Evolutionary conservation across 805 yeast species (phyloP), one percentile per base, ranked within the genome.

Genomic region (Metschnikowia chrysomelidarum): DNA sequence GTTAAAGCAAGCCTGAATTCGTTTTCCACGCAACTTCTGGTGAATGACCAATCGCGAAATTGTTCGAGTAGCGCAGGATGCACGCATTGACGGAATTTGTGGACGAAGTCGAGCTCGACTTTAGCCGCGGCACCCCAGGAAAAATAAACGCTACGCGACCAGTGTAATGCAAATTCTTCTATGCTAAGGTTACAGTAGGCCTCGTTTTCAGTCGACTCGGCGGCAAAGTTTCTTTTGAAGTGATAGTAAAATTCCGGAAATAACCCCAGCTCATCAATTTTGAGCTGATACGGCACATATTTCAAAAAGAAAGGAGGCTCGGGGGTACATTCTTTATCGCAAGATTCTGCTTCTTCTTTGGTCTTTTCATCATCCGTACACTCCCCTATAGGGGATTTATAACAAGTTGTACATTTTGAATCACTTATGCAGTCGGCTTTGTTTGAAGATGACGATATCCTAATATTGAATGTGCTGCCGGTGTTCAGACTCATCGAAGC

Each of bases 191-290:
- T 13, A 19, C 35, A 32, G 14, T 32, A 32, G 8, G 27, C 35
- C 11, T 24, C 8, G 10, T 32, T 32, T 25, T 32, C 35, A 2
- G 21, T 15, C 3, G 35, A 32, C 9, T 12, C 4, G 10, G 24
- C n/a, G 12, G 35, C 16, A 11, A 32, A 32, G 4, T 18, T 4
- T 7, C 22, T 9, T 15, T 30, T 30, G 27, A 30, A 30, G 22
- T 30, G 34, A 13, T n/a, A 30, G 27, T 32, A 32, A 14, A 32
- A 32, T 14, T 32, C 35, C n/a, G 29, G 18, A 14, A 32, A 32
- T n/a, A 32, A 19, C 2, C 35, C 35, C 4, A 17, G 5, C 11
- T 24, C 19, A 5, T 19, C 24, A 3, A 25, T 5, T n/a, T 19
- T 4, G 14, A 32, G 35, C 24, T 19, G 13, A n/a, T 32, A 32